These are phyloP conservation scores for Clonostachys byssicola DNA, from an alignment of 2,329 filamentous ascomycete species.

Conservation along the genomic window DNA sequence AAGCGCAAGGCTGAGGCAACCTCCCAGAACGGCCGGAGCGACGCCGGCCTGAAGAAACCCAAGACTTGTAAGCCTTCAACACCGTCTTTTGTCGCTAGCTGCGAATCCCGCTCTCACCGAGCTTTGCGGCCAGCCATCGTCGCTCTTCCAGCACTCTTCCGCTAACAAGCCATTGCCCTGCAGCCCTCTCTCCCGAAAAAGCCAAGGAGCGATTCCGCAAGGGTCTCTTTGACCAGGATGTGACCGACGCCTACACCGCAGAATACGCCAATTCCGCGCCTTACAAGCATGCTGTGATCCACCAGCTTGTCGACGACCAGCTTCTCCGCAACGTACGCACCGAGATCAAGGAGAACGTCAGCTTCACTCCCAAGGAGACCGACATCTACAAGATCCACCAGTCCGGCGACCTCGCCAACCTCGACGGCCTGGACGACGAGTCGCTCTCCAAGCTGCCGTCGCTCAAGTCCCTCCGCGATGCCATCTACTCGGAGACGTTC, in stretches of 20 bases:
- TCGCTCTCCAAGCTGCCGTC: conserved; percentile 84
- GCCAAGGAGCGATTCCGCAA: conserved; percentile 58
- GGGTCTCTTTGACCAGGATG: conserved; percentile 58
- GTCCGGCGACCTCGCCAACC: conserved; percentile 93
- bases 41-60: conserved; percentile 44
- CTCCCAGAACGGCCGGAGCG: conserved; percentile 27
- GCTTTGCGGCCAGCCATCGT: background rate
- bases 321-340: conserved; percentile 82
- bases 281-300: conserved; percentile 93
- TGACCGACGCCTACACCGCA: conserved; percentile 54
- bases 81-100: conserved; percentile 1
- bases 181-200: conserved; percentile 43
- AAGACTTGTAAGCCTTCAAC: conserved; percentile 35
- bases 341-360: conserved; percentile 86
- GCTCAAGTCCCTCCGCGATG: conserved; percentile 87
- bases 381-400: conserved; percentile 99
- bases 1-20: conserved; percentile 55
- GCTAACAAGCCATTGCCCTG: conserved; percentile 5
- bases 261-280: conserved; percentile 62
- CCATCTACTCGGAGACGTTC: conserved; percentile 87
- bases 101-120: conserved; percentile 1
- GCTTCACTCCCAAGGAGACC: conserved; percentile 97
- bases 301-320: conserved; percentile 70
- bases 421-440: conserved; percentile 86
- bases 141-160: conserved; percentile 3